phyloP scores from a whole-genome alignment of 306 rosid species.

The Aeschynomene evenia region DNA sequence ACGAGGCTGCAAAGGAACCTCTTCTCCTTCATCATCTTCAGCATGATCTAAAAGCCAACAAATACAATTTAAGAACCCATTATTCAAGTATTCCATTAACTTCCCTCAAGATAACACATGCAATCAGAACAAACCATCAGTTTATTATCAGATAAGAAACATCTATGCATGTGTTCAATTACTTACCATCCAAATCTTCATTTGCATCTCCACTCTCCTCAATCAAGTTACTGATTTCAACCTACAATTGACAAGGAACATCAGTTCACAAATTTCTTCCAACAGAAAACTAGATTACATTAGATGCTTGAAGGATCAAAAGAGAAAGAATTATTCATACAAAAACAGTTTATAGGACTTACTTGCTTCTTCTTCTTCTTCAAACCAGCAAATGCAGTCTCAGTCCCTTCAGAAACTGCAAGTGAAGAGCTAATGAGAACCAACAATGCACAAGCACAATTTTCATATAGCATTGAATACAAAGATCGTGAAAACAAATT shows the following conservation, averaged over 20 bases:
- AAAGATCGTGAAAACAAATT: neutral
- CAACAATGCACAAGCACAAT: neutral
- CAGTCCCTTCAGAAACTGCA: conserved; percentile 87
- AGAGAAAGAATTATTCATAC: neutral
- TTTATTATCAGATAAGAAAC: conserved; percentile 1
- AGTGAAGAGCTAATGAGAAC: conserved; percentile 15
- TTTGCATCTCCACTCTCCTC: conserved; percentile 61
- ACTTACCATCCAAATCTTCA: conserved; percentile 73
- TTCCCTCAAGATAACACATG: neutral
- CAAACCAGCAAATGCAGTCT: conserved; percentile 74
- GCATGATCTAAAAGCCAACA: conserved; percentile 45
- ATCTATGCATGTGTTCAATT: neutral
- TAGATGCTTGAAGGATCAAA: neutral
- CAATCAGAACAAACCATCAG: neutral
- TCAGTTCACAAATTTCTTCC: conserved; percentile 16
- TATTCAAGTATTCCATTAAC: neutral
- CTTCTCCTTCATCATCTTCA: conserved; percentile 72
- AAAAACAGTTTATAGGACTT: conserved; percentile 24
- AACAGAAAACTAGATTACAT: conserved; percentile 9
- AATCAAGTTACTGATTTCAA: conserved; percentile 61
- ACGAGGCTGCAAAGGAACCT: conserved; percentile 35
- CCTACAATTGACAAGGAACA: conserved; percentile 47
- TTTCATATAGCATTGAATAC: neutral
- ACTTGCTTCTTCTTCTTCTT: conserved; percentile 96
- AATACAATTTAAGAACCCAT: neutral